phyloP scores from a whole-genome alignment of 371 early-diverging fungal species.

The Syncephalastrum sp. region DNA sequence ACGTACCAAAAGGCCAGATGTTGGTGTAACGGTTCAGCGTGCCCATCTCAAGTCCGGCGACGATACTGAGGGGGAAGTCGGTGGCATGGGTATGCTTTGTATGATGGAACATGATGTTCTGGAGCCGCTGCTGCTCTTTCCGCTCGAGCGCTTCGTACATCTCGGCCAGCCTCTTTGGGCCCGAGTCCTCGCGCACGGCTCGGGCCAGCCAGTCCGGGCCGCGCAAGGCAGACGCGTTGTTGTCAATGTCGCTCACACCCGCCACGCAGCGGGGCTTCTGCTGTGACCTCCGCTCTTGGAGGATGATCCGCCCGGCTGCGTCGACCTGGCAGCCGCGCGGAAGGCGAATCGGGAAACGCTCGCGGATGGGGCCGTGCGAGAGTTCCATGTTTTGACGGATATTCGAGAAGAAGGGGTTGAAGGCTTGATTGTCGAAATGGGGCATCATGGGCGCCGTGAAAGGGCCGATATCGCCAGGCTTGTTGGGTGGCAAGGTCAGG shows the following conservation, averaged over 20 bases:
- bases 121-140: slow-evolving; percentile 61
- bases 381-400: slow-evolving; percentile 41
- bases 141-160: slow-evolving; percentile 55
- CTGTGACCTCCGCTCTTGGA: slow-evolving; percentile 1
- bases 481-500: too few relatives aligned
- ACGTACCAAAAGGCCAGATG: slow-evolving; percentile 71
- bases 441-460: slow-evolving; percentile 42
- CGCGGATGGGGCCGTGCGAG: slow-evolving; percentile 26
- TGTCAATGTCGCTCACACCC: slow-evolving; percentile 22
- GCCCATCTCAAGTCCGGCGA: slow-evolving; percentile 65
- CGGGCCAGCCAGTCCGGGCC: slow-evolving; percentile 32
- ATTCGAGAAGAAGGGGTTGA: slow-evolving; percentile 44
- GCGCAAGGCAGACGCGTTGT: slow-evolving; percentile 13
- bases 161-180: slow-evolving; percentile 36
- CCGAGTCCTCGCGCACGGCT: slow-evolving; percentile 22
- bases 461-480: slow-evolving; percentile 17
- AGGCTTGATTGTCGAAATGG: slow-evolving; percentile 41
- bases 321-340: slow-evolving; percentile 25
- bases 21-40: slow-evolving; percentile 75
- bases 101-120: slow-evolving; percentile 61
- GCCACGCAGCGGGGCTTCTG: slow-evolving; percentile 20
- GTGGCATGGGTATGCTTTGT: slow-evolving; percentile 38
- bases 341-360: slow-evolving; percentile 30
- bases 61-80: slow-evolving; percentile 56
- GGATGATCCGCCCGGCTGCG: slow-evolving; percentile 10